Base-by-base conservation (phyloP, 768 basidiomycete genomes). In the Boletus subcaerulescens region DNA sequence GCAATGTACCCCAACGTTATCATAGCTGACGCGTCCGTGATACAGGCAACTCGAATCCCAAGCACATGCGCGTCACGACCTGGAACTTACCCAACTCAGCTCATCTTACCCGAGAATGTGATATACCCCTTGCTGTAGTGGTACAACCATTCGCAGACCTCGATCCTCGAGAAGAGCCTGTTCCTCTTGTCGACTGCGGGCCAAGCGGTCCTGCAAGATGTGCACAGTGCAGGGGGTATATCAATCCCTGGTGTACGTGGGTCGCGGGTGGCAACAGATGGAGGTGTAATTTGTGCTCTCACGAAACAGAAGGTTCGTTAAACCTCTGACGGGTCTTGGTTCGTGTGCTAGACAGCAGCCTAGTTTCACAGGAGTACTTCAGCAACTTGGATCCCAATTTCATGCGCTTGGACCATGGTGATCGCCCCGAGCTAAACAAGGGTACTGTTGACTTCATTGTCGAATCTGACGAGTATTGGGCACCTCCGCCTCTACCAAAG, bases 191-290 rank as follows among this genome's bases (percentile, higher is more conserved):
- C 5, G 83, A 90, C 51, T 81, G 84, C 32, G 86, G 86, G 6
- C 76, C 77, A 24, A 66, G 69, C 1, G 94, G 93, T 13, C 97
- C 96, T 13, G 81, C 89, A 22, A 80, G 97, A 32, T 99, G 97
- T 63, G 81, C 77, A 43, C 77, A 81, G 33, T 99, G 97, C 70
- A 80, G 91, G 60, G 91, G 80, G 0, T 99, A 98, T 69, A 78
- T 99, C 62, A 98, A 98, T 65, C 89, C 94, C 0, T 98, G 93
- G 93, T 93, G 88, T 69, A 75, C 75, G 24, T 99, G 92, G 85
- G 73, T 81, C 18, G 80, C 87, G 10, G 90, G 90, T 3, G 97
- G 97, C 6, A 79, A 80, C 55, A 83, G 79, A 60, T 99, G 95
- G 92, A 85, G 79, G 62, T 99, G 97, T 69, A 98, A 98, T 76